phyloP scores from a whole-genome alignment of 2,329 filamentous ascomycete genomes.

The Trichoderma citrinoviride region DNA sequence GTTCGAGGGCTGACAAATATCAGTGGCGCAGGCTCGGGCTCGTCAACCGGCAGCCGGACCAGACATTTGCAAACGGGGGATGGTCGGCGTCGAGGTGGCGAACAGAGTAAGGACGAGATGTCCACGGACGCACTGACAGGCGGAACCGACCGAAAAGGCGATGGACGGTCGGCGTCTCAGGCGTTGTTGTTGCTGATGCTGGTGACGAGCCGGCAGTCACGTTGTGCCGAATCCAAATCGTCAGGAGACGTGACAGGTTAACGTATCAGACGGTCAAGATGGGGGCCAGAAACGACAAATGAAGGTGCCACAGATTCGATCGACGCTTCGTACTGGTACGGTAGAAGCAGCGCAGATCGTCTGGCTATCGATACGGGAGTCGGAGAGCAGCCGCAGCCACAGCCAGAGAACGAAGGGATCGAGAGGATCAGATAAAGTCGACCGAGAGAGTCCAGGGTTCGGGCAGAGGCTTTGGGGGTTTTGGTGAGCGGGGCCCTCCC shows the following conservation, averaged over 20 bases:
- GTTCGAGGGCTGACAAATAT: conserved; percentile 21
- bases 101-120: not conserved
- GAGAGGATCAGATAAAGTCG: not conserved
- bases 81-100: conserved; percentile 9
- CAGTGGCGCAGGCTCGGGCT: conserved; percentile 14
- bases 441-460: not conserved
- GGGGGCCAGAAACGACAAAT: not conserved
- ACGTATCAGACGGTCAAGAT: conserved; percentile 14
- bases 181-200: not conserved
- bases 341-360: not conserved
- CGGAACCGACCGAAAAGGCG: not conserved
- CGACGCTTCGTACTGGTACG: not conserved
- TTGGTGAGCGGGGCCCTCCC: conserved; percentile 5
- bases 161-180: not conserved
- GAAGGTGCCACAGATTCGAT: conserved; percentile 1
- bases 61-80: conserved; percentile 8
- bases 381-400: not conserved
- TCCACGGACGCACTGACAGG: not conserved
- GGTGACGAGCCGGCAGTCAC: conserved; percentile 10
- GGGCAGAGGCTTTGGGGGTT: not conserved
- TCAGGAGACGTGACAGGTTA: conserved; percentile 10
- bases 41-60: not conserved
- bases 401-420: not conserved
- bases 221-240: conserved; percentile 18
- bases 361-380: not conserved